These are phyloP conservation scores for Fusarium pseudonygamai DNA, from an alignment of 2,329 filamentous ascomycete species.

Conservation along the genomic window DNA sequence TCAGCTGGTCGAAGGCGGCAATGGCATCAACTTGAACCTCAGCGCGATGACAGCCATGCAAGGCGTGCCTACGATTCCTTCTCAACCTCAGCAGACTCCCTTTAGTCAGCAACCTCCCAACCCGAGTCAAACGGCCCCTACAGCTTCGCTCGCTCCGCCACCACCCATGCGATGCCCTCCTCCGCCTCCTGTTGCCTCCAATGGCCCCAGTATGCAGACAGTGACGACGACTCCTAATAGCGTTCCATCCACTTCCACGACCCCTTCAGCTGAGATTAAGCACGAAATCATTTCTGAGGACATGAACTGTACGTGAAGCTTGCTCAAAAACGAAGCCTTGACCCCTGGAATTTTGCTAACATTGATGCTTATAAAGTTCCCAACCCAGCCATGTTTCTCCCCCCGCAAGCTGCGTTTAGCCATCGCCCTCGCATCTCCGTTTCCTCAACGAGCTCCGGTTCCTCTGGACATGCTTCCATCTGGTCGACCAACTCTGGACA, in stretches of 20 bases:
- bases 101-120: constrained; percentile 24
- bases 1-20: constrained; percentile 53
- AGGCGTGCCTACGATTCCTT: constrained; percentile 18
- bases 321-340: background rate
- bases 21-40: constrained; percentile 44
- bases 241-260: constrained; percentile 36
- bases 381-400: constrained; percentile 47
- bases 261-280: constrained; percentile 44
- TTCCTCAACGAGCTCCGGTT: constrained; percentile 61
- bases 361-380: constrained; percentile 22
- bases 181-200: constrained; percentile 42
- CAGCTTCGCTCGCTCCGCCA: constrained; percentile 39
- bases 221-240: constrained; percentile 33
- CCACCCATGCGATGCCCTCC: constrained; percentile 49
- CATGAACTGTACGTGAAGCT: constrained; percentile 38
- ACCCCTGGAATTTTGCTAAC: constrained; percentile 10
- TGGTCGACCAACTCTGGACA: constrained; percentile 55
- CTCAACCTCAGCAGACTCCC: constrained; percentile 34
- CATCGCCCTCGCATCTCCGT: constrained; percentile 58
- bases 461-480: constrained; percentile 59
- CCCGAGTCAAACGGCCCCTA: constrained; percentile 33
- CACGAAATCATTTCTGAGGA: constrained; percentile 44
- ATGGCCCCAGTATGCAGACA: constrained; percentile 31
- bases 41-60: constrained; percentile 28
- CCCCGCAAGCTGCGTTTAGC: constrained; percentile 50